Base-by-base conservation (phyloP, 331 rosid species). In the Dryas integrifolia region DNA sequence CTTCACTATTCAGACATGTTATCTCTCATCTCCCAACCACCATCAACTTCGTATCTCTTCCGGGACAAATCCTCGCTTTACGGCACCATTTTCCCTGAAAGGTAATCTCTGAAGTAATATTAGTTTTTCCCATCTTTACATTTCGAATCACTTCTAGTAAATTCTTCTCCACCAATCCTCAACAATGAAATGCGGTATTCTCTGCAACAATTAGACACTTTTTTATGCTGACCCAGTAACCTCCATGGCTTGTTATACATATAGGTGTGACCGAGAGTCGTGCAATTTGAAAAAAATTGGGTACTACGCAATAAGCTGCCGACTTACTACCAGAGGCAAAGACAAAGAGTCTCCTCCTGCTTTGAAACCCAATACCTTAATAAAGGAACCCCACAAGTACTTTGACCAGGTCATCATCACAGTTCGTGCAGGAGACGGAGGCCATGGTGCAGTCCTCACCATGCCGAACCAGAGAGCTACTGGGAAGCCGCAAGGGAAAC, bases 391-490 rank as follows among this genome's bases (percentile, higher is more conserved):
- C 5, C 98, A 89, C 87, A 89, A 85, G 77, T 89, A 79, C 73
- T 92, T 95, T 73, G 98, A 95, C 75, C 97, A 92, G 74, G 96
- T 81, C 21, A 24, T 75, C 67, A 83, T 95, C 71, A 88, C 96
- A 44, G 93, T 92, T 67, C 96, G 98, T 38, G 85, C 92, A 0
- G 98, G 97, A 16, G 97, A 89, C 72, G 97, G 96, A 14, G 98
- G 97, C 71, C 96, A 88, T 53, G 93, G 98, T 39, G 87, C 96
- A 9, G 68, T 92, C 18, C 88, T 88, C 35, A 79, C 9, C 47
- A 65, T 85, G 85, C 94, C 87, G 4, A 66, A 67, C 56, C 80
- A 69, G 72, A 74, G 47, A 53, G 44, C 72, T 7, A 50, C 64
- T 4, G 59, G 69, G 24, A 84, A 76, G 73, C 16, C 82, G 13